Conservation (phyloP, 2,329 filamentous ascomycete species). For the Claviceps maximensis region DNA sequence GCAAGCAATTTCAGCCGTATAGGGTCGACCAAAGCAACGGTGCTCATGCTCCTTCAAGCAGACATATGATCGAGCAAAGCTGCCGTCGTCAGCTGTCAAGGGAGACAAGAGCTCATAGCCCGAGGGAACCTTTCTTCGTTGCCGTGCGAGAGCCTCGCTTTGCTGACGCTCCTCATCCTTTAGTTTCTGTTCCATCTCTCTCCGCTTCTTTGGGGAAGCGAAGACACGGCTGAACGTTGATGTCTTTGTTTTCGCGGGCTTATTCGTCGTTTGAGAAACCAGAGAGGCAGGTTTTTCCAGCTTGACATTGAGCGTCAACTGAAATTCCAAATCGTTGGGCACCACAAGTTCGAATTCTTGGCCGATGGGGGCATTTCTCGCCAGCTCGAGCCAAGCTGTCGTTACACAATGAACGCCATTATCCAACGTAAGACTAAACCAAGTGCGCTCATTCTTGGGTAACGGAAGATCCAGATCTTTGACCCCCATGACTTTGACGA, state of each 20-base stretch:
- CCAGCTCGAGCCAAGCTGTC: constrained; percentile 86
- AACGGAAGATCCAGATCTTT: constrained; percentile 90
- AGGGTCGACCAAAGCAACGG: constrained; percentile 75
- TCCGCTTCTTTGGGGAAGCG: constrained; percentile 90
- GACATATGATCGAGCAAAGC: constrained; percentile 87
- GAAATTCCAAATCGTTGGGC: constrained; percentile 95
- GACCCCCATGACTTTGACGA: constrained; percentile 97
- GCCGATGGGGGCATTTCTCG: constrained; percentile 82
- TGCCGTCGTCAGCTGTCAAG: constrained; percentile 79
- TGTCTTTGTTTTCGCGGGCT: constrained; percentile 56
- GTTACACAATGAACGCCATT: constrained; percentile 97
- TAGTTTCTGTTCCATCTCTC: constrained; percentile 77
- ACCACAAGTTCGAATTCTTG: constrained; percentile 98
- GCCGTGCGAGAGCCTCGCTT: constrained; percentile 50
- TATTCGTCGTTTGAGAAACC: constrained; percentile 39
- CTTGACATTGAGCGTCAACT: constrained; percentile 92
- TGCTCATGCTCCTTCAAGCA: constrained; percentile 87
- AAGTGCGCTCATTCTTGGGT: constrained; percentile 78
- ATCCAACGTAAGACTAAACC: constrained; percentile 94
- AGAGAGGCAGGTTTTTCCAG: constrained; percentile 64
- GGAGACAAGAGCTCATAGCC: constrained; percentile 81
- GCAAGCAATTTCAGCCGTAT: constrained; percentile 78
- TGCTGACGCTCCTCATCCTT: constrained; percentile 63
- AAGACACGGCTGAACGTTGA: constrained; percentile 88
- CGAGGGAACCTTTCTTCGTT: constrained; percentile 50